Evolutionary conservation across 371 early-diverging fungal species (phyloP).

Genomic region (Lichtheimia ornata): DNA sequence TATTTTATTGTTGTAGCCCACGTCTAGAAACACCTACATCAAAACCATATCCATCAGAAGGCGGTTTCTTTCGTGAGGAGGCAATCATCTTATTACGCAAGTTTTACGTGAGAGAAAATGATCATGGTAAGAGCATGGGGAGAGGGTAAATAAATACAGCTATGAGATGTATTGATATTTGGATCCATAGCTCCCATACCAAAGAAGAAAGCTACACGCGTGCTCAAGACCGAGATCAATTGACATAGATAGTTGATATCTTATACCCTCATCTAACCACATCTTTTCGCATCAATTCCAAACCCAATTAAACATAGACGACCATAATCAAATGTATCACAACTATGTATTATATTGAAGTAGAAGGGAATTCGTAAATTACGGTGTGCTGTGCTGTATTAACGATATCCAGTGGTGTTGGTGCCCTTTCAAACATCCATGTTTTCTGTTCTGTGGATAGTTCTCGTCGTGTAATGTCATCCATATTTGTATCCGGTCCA

Average conservation of each 20-base stretch:
- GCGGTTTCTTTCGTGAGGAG: slow-evolving; percentile 77
- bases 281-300: no score
- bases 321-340: no score
- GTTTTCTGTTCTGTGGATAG: slow-evolving; percentile 1
- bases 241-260: no score
- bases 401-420: slow-evolving; percentile 33
- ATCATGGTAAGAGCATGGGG: slow-evolving; percentile 60
- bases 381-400: slow-evolving; percentile 50
- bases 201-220: slow-evolving; percentile 80
- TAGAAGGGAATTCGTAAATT: slow-evolving; percentile 33
- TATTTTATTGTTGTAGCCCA: slow-evolving; percentile 2
- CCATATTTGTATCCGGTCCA: slow-evolving; percentile 35
- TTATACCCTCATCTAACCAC: no score
- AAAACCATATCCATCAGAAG: slow-evolving; percentile 60
- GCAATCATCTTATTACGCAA: slow-evolving; percentile 83
- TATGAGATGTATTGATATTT: background rate
- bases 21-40: slow-evolving; percentile 32
- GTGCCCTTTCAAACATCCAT: slow-evolving; percentile 22
- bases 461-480: slow-evolving; percentile 25
- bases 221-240: slow-evolving; percentile 65
- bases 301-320: no score
- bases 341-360: no score
- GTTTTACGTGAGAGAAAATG: slow-evolving; percentile 92
- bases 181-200: slow-evolving; percentile 76
- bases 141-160: background rate